These are phyloP conservation scores for Wallacemonas rigidus DNA, from an alignment of 208 protist genomes.

Conservation along the genomic window DNA sequence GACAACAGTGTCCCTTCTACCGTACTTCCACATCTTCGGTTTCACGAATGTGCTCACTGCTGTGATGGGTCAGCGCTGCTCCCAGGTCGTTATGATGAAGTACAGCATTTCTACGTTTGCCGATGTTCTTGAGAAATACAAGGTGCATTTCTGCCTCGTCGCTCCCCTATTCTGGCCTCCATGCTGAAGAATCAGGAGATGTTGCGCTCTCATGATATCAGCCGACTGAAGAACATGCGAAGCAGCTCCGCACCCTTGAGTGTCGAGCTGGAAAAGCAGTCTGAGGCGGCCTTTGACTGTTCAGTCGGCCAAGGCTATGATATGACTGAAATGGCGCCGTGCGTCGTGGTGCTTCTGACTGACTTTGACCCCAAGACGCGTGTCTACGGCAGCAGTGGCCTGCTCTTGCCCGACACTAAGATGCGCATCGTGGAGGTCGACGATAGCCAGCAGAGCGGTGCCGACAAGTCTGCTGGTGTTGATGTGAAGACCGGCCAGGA, in stretches of 20 bases:
- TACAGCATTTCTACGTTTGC: conserved; percentile 41
- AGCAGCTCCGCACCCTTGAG: conserved; percentile 66
- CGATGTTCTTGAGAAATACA: conserved; percentile 44
- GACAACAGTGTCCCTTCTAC: conserved; percentile 50
- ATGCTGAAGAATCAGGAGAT: conserved; percentile 59
- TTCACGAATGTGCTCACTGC: conserved; percentile 49
- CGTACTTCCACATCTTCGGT: conserved; percentile 86
- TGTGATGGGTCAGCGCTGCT: conserved; percentile 25
- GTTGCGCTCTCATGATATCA: conserved; percentile 27
- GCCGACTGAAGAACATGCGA: conserved; percentile 32
- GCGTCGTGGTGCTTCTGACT: conserved; percentile 11
- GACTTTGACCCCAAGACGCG: background rate
- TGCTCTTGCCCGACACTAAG: conserved; percentile 35
- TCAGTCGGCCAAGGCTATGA: conserved; percentile 66
- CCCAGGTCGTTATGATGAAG: conserved; percentile 42
- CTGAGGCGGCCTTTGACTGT: conserved; percentile 22
- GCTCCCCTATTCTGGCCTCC: conserved; percentile 77
- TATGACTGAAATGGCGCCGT: conserved; percentile 75
- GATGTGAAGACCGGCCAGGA: conserved; percentile 51
- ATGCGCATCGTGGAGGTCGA: conserved; percentile 44
- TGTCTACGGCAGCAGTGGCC: conserved; percentile 18
- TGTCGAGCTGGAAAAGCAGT: conserved; percentile 30
- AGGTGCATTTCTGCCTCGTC: conserved; percentile 49
- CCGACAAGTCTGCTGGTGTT: conserved; percentile 34
- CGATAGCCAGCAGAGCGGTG: conserved; percentile 41